Base-by-base conservation (phyloP, 2,329 filamentous ascomycete genomes). In the Shiraia bambusicola region DNA sequence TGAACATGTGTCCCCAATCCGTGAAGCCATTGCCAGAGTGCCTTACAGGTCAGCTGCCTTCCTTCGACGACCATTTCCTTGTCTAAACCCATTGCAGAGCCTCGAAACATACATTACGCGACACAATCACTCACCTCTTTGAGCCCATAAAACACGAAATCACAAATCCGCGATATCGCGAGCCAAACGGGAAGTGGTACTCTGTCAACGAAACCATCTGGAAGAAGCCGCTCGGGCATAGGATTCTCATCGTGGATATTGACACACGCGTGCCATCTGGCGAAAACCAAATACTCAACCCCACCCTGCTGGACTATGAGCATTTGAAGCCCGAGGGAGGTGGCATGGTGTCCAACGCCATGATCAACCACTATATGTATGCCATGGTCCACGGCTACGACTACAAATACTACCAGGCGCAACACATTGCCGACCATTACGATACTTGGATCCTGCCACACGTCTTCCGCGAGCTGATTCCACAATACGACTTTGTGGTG, bases 361-460 rank as follows among this genome's bases (percentile, higher is more conserved):
- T 53, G 24, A 28, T 53, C 9, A 53, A 53, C 14, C 47, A 53
- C 34, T 53, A 53, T 37, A 24, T 51, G 11, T 50, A 53, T 19
- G 68, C 67, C 12, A 52, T 60, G 41, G 70, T 75, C 24, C 73
- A 75, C 42, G 72, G 72, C 2, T 75, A 74, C 47, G 69, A 73
- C 37, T 75, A 75, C 48, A 71, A 69, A n/a, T 67, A 72, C 37
- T 65, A 72, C 13, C 66, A 67, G 24, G 68, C 69, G 3, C 50
- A 59, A 9, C 52, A 63, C 4, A 64, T 69, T 31, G 34, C 54
- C 7, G 64, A 66, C 32, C 67, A 67, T 28, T 56, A 66, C 34
- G 60, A 65, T 15, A 73, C 71, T 6, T 76, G 73, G 73, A 65
- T 70, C 28, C 72, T 73, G 47, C 69, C 73, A 0, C 65, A 69